phyloP scores from a whole-genome alignment of 495 filamentous ascomycete genomes.

The Aspergillus sclerotiicarbonarius region DNA sequence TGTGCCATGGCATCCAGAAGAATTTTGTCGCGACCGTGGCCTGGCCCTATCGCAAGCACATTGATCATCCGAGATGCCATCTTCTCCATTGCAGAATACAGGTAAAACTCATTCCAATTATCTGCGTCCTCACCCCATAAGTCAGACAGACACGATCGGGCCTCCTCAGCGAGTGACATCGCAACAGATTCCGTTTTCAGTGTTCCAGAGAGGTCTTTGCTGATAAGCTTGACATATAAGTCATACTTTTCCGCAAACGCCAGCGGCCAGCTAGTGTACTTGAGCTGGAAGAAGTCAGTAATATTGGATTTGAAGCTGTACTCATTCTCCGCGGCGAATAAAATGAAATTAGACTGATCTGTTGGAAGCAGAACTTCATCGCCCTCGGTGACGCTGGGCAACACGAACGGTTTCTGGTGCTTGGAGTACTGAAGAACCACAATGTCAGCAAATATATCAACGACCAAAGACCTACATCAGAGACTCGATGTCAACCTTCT shows the following conservation, averaged over 20 bases:
- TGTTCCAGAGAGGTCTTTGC: conserved; percentile 14
- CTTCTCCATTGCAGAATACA: conserved; percentile 15
- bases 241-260: conserved; percentile 15
- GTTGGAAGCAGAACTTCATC: conserved; percentile 13
- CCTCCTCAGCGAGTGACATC: conserved; percentile 9
- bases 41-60: conserved; percentile 14
- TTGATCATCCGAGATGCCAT: conserved; percentile 12
- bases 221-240: conserved; percentile 16
- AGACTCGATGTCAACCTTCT: conserved; percentile 4
- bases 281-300: conserved; percentile 14
- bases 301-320: conserved; percentile 15
- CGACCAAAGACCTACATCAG: background rate
- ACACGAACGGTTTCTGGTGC: conserved; percentile 11
- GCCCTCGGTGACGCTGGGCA: conserved; percentile 18
- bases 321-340: conserved; percentile 14
- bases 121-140: conserved; percentile 14
- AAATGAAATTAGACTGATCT: conserved; percentile 10
- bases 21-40: conserved; percentile 2
- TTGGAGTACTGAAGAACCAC: conserved; percentile 5
- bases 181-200: conserved; percentile 9
- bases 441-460: background rate
- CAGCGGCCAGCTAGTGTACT: conserved; percentile 15
- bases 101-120: conserved; percentile 8
- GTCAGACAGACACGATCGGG: conserved; percentile 12
- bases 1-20: conserved; percentile 13